Conservation (phyloP, 2,329 filamentous ascomycete species). For the Teratosphaeria viscida region DNA sequence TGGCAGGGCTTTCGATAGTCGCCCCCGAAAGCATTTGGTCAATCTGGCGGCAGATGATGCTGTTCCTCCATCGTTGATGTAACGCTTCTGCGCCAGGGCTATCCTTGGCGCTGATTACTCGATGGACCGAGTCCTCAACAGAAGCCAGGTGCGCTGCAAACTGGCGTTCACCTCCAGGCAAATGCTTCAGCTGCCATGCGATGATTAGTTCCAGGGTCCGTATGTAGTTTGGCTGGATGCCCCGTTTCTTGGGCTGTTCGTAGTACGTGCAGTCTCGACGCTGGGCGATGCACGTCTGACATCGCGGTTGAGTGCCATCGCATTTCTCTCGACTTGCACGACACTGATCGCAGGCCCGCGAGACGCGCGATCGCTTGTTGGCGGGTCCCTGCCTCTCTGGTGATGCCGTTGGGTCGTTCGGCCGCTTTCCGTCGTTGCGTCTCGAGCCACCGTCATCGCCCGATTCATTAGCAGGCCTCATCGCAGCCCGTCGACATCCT, state of each 20-base stretch:
- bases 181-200: conserved; percentile 54
- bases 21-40: conserved; percentile 48
- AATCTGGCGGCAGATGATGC: conserved; percentile 51
- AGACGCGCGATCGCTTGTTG: conserved; percentile 46
- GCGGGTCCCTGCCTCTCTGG: conserved; percentile 9
- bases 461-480: background rate
- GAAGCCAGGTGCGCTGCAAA: conserved; percentile 46
- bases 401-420: conserved; percentile 3
- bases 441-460: background rate
- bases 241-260: conserved; percentile 62
- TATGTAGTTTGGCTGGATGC: conserved; percentile 71
- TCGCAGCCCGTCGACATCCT: conserved; percentile 1
- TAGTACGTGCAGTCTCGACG: conserved; percentile 61
- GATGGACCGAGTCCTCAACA: conserved; percentile 31
- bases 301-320: conserved; percentile 54
- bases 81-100: conserved; percentile 45
- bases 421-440: conserved; percentile 5
- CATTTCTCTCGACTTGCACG: conserved; percentile 52
- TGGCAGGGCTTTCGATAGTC: conserved; percentile 10
- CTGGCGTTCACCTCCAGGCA: conserved; percentile 48
- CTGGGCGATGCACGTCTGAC: conserved; percentile 55
- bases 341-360: conserved; percentile 32
- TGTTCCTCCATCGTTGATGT: conserved; percentile 52
- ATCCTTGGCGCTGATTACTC: conserved; percentile 44
- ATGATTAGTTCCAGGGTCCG: conserved; percentile 60